Evolutionary conservation across 305 asterid genomes (phyloP).

Genomic region (Petunia hybrid): DNA sequence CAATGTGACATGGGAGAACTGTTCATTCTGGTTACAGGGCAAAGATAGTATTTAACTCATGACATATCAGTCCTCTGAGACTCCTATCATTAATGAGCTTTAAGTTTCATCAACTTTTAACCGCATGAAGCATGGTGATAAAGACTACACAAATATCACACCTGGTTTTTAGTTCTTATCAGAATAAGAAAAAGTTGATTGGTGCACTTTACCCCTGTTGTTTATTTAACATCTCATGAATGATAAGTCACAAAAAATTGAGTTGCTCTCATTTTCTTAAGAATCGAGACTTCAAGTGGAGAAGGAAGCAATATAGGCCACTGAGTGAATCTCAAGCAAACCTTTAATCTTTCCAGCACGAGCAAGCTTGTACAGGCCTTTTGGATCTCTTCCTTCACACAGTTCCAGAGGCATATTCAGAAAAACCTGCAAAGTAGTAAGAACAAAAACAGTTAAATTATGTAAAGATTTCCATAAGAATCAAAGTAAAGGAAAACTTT

Average conservation of each 20-base stretch:
- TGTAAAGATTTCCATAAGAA: slow-evolving; percentile 21
- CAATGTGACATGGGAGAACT: background rate
- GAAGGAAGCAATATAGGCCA: background rate
- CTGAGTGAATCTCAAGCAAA: slow-evolving; percentile 30
- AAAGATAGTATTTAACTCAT: background rate
- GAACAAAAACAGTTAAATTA: background rate
- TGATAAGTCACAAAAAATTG: background rate
- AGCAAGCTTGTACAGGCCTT: slow-evolving; percentile 98
- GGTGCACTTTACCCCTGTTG: background rate
- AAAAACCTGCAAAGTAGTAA: slow-evolving; percentile 61
- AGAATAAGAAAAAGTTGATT: background rate
- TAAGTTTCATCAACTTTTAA: background rate
- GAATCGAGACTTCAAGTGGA: too few species aligned
- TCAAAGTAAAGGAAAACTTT: slow-evolving; percentile 38
- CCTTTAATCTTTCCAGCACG: slow-evolving; percentile 96
- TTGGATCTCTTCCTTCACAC: slow-evolving; percentile 94
- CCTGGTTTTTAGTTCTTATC: background rate
- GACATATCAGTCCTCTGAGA: background rate
- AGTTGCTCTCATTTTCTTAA: too few species aligned
- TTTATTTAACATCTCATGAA: background rate
- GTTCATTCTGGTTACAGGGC: background rate
- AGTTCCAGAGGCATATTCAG: slow-evolving; percentile 86
- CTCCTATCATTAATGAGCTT: background rate
- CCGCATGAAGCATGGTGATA: background rate
- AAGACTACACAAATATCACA: background rate